Base-by-base conservation (phyloP, 202 grass and related monocot genomes). In the Panicum hallii region DNA sequence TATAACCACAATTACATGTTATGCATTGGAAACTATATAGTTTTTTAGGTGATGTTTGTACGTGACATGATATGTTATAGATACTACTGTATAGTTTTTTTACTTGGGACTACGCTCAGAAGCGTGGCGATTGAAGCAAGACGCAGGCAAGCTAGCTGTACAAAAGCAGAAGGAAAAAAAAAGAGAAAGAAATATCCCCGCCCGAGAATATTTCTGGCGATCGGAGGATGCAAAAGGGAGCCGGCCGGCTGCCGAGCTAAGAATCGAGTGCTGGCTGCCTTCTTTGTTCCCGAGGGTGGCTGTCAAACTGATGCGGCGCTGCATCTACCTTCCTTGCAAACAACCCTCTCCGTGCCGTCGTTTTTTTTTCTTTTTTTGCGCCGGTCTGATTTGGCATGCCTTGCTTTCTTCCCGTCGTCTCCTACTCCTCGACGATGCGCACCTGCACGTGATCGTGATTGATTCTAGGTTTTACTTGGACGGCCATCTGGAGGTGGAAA, bases 201-300 rank as follows among this genome's bases (percentile, higher is more conserved):
- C 2, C 57, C 56, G 30, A 55, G 61, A 90, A 87, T 84, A 75
- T 84, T 73, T 65, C 28, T 12, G 1, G 55, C 43, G 89, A 80
- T 45, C 43, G 85, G 80, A 87, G 84, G 85, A 90, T 81, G 85
- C 81, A 87, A 71, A 77, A 87, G 81, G 70, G 82, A 72, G 67
- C 32, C 34, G 62, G 78, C 32, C 20, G 62, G 78, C 63, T 67
- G 70, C 65, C 41, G 57, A 28, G 84, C 53, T 71, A 70, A 87
- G 85, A 87, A 90, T 81, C 85, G 77, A 87, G 81, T 84, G 32
- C 32, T 32, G 32, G 75, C 81, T 87, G 89, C 70, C 76, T 77
- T 90, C 85, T 81, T 90, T 87, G 85, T 87, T 87, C 89, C 85
- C 85, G 63, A 87, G 75, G 75, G 75, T 84, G 81, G 13, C 48